Base-by-base conservation (phyloP, 306 rosid genomes). In the Mimosa bimucronata region DNA sequence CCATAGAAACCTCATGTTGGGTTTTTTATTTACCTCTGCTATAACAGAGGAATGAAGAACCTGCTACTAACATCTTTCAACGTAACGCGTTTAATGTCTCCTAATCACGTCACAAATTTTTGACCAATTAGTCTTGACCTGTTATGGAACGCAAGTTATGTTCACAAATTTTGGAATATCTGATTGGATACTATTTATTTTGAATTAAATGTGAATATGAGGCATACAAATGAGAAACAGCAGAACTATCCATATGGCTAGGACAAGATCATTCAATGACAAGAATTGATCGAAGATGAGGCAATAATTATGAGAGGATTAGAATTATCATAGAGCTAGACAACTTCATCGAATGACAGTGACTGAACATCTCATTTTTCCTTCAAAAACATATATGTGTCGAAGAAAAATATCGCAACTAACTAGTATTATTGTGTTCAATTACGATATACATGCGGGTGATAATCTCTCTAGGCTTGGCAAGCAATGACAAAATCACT, bases 1-100 rank as follows among this genome's bases (percentile, higher is more conserved):
- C 9, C n/a, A 25, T 67, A 84, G 88, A 83, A 83, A 90, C 95
- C 92, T 80, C 48, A 6, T 88, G 92, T 82, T 92, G 62, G 62
- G 28, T 2, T 55, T 21, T 21, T 55, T 0, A 9, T 55, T 55
- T 55, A 55, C 2, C 62, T 9, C 14, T 55, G 14, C 28, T 9
- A 48, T 14, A 9, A 55, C 28, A 21, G 23, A 7, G 62, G 29
- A 55, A 55, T 21, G 29, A 55, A 9, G 62, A 46, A 65, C 52
- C 9, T 65, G 41, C 19, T 45, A 3, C 5, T 11, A 8, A 19
- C 44, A 11, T 45, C 10, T 45, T 60, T 61, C 25, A 61, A 21
- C 65, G 42, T 34, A 76, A 31, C 52, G 50, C 52, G 62, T 75
- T 44, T 15, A 60, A 25, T 65, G 77, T 55, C 67, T 23, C 14